Conservation (phyloP, 2,329 filamentous ascomycete species). For the Massarina eburnea region DNA sequence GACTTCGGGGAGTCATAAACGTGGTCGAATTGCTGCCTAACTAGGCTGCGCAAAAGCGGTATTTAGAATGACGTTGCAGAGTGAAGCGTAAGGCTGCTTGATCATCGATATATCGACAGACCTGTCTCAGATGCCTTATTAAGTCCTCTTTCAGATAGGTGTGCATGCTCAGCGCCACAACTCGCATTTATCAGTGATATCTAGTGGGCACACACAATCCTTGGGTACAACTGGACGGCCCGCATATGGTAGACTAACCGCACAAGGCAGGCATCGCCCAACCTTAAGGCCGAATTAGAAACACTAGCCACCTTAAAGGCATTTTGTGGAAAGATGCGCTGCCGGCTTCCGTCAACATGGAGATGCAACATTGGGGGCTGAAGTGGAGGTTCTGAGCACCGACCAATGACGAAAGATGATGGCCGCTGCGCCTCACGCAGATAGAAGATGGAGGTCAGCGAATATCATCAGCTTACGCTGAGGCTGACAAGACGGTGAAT, state of each 20-base stretch:
- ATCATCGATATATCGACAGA: background rate
- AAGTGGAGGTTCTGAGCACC: background rate
- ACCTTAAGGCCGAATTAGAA: constrained; percentile 12
- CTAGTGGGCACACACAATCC: background rate
- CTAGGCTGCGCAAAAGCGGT: background rate
- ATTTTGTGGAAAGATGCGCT: constrained; percentile 3
- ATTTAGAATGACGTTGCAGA: background rate
- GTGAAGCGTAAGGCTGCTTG: too few species aligned
- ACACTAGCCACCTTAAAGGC: constrained; percentile 9
- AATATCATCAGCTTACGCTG: constrained; percentile 4
- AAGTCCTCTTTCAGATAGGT: background rate
- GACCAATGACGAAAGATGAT: background rate
- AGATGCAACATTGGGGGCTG: background rate
- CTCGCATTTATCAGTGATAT: constrained; percentile 8
- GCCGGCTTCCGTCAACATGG: constrained; percentile 7
- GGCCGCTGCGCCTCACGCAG: constrained; percentile 12
- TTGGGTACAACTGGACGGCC: background rate
- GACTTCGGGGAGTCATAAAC: background rate
- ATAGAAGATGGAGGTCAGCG: constrained; percentile 13
- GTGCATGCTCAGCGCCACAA: constrained; percentile 4
- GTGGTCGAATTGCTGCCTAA: background rate
- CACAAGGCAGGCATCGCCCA: constrained; percentile 4
- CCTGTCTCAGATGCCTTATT: background rate
- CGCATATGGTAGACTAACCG: constrained; percentile 2
- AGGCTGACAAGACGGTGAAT: constrained; percentile 6